Evolutionary conservation across 1,139 yeast genomes (phyloP).

Genomic region (Magnusiomyces sp.): DNA sequence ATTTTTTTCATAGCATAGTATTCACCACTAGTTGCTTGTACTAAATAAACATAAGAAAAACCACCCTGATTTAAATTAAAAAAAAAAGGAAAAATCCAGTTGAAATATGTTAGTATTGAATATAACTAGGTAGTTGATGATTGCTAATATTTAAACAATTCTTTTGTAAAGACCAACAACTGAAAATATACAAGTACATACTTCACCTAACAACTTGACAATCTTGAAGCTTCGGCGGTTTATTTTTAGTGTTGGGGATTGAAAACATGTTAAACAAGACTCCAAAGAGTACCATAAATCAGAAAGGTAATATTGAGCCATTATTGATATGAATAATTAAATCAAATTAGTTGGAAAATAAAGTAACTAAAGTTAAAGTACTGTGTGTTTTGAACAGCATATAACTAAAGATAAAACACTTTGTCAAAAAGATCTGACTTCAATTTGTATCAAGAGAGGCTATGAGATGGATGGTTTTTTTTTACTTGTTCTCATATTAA

Average conservation of each 20-base stretch:
- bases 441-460: no score
- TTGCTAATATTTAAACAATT: constrained; percentile 1
- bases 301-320: constrained; percentile 10
- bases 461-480: no score
- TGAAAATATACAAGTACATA: no score
- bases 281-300: constrained; percentile 27
- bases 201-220: constrained; percentile 66
- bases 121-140: background rate
- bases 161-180: no score
- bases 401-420: no score
- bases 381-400: no score
- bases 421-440: no score
- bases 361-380: no score
- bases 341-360: no score
- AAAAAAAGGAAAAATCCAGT: background rate
- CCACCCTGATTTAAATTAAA: constrained; percentile 47
- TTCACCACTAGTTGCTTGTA: constrained; percentile 41
- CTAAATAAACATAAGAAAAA: constrained; percentile 81
- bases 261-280: constrained; percentile 33
- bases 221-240: constrained; percentile 37
- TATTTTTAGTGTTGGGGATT: constrained; percentile 30
- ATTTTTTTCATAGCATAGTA: constrained; percentile 75
- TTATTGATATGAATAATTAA: no score
- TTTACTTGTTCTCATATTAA: no score
- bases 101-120: background rate